Percentiles rank a stretch among this genome's conserved stretches.
Evolutionary conservation across 495 filamentous ascomycete species (phyloP).

Genomic region (Neurospora terricola): DNA sequence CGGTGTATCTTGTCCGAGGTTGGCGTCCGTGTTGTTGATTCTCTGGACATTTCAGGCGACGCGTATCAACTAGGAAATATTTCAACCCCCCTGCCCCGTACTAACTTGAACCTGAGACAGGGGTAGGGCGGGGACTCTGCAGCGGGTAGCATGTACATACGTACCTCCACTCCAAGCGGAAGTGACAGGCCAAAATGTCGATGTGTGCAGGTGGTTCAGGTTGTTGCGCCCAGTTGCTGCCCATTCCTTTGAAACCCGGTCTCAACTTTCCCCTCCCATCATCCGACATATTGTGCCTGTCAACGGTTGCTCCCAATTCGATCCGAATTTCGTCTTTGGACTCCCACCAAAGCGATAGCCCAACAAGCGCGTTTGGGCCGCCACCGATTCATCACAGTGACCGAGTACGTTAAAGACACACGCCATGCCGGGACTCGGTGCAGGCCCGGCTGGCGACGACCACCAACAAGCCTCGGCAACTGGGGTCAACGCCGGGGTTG

Average conservation of each 20-base stretch:
- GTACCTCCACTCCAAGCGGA: background rate
- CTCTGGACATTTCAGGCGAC: background rate
- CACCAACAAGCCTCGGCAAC: constrained; percentile 1
- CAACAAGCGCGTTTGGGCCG: background rate
- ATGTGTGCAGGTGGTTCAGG: background rate
- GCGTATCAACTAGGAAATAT: background rate
- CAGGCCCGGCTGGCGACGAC: constrained; percentile 16
- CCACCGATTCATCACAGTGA: background rate
- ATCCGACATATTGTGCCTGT: background rate
- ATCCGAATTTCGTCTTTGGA: background rate
- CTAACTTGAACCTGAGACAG: background rate
- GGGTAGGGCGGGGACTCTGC: background rate
- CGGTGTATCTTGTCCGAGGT: background rate
- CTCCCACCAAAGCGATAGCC: background rate
- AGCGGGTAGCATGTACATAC: background rate
- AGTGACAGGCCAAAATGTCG: background rate
- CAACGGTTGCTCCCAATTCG: background rate
- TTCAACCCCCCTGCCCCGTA: background rate
- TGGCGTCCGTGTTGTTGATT: background rate
- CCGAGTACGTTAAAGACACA: background rate
- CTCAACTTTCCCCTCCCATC: background rate
- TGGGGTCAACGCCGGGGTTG: background rate
- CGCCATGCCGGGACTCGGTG: constrained; percentile 17
- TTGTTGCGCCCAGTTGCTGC: background rate
- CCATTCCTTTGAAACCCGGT: background rate